Base-by-base conservation (phyloP, 345 rosid species). In the Cardamine resedifolia region DNA sequence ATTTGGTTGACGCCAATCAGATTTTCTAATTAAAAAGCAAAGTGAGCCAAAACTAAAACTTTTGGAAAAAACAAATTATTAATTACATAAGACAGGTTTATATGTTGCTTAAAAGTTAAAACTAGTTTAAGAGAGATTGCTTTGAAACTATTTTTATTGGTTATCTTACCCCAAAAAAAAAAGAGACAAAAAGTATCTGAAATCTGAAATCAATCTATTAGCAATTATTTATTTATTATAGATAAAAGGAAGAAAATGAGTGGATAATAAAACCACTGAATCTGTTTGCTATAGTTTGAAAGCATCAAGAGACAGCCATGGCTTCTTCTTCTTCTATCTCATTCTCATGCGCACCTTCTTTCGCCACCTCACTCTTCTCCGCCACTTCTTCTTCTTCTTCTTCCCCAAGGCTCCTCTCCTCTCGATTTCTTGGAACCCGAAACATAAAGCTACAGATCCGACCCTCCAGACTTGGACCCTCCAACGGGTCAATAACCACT, bases 401-500 rank as follows among this genome's bases (percentile, higher is more conserved):
- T 34, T 59, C 41, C 44, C 64, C 83, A 49, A 86, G 70, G 49
- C 65, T 79, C 38, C 70, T 80, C 57, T 51, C 74, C 36, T 81
- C 91, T 47, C 79, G 55, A 67, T 87, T 90, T 78, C 81, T 88
- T 74, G 92, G 89, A 67, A 12, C 68, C 48, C 76, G 44, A 47
- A 80, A 24, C 16, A 45, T 67, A 31, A 55, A 44, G 66, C 33
- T 58, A 10, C 66, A 73, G 64, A 65, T 66, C 48, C 71, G 71
- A 47, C 58, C 77, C 6, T n/a, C 43, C 53, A 77, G 72, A 49
- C 76, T 88, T 47, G 89, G 98, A 62, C 90, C 97, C 33, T 82
- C 88, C 5, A 87, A 87, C 44, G 96, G 93, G 47, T 83, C 86
- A 36, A 88, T 80, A 82, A 66, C 84, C 36, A 78, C 59, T 68